phyloP scores from a whole-genome alignment of 768 basidiomycete species.

The Tricholoma sp. region DNA sequence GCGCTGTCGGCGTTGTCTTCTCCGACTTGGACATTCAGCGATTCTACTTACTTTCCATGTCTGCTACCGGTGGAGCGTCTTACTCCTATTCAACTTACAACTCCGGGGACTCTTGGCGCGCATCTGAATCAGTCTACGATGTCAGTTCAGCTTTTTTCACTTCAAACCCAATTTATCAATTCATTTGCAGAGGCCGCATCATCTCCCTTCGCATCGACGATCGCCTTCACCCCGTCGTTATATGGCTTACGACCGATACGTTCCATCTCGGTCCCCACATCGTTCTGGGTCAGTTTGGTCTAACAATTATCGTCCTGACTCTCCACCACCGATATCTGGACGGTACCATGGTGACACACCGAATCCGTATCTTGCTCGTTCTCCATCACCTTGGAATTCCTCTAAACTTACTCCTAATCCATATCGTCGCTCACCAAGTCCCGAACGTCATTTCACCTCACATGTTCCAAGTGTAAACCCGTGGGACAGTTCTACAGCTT shows the following conservation, averaged over 20 bases:
- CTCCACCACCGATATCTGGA: conserved; percentile 12
- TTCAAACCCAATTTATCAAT: conserved; percentile 10
- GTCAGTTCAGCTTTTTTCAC: conserved; percentile 25
- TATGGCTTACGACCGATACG: conserved; percentile 47
- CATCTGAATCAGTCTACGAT: conserved; percentile 31
- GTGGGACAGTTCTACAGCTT: conserved; percentile 43
- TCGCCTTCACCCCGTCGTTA: conserved; percentile 45
- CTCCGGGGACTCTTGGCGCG: conserved; percentile 28
- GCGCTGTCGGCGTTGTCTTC: not conserved
- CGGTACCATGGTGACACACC: conserved; percentile 39
- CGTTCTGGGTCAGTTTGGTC: conserved; percentile 3
- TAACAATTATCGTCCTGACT: conserved; percentile 15
- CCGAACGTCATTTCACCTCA: conserved; percentile 41
- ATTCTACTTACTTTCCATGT: conserved; percentile 24
- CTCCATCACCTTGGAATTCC: conserved; percentile 3
- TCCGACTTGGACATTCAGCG: conserved; percentile 4
- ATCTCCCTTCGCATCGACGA: conserved; percentile 33
- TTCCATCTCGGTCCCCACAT: conserved; percentile 22
- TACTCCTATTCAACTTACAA: conserved; percentile 26
- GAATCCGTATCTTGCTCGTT: conserved; percentile 26
- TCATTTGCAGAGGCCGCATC: conserved; percentile 28
- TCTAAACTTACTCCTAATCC: conserved; percentile 9
- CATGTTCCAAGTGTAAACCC: conserved; percentile 35
- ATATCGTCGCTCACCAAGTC: conserved; percentile 47
- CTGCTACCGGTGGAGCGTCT: conserved; percentile 32